These are phyloP conservation scores for Phytopythium vexans DNA, from an alignment of 352 stramenopile genomes.

Conservation along the genomic window DNA sequence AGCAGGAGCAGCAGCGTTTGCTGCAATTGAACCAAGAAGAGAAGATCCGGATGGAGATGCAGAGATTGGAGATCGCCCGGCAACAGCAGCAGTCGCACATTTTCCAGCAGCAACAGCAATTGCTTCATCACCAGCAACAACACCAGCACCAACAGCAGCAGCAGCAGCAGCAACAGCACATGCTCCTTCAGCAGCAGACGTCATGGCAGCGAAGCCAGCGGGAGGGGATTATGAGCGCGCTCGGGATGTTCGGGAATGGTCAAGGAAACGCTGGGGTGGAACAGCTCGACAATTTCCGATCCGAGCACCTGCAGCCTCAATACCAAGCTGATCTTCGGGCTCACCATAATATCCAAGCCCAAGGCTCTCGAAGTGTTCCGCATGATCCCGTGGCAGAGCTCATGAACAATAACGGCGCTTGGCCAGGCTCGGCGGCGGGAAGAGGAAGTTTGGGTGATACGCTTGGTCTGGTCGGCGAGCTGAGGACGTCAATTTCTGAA, in stretches of 20 bases:
- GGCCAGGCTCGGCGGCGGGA: background rate
- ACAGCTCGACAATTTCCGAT: conserved; percentile 25
- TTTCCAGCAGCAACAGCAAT: conserved; percentile 49
- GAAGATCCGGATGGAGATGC: conserved; percentile 83
- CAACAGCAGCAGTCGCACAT: conserved; percentile 67
- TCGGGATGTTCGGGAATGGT: conserved; percentile 59
- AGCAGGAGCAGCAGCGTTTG: conserved; percentile 69
- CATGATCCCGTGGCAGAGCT: conserved; percentile 27
- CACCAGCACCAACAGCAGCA: conserved; percentile 51
- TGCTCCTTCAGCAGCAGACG: conserved; percentile 70
- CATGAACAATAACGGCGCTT: conserved; percentile 14
- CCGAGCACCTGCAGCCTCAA: conserved; percentile 33
- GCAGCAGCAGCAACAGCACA: conserved; percentile 67
- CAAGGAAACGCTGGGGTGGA: conserved; percentile 17
- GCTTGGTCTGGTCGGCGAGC: background rate
- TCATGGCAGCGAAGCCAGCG: conserved; percentile 75
- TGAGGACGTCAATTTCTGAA: background rate
- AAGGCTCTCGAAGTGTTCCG: conserved; percentile 8
- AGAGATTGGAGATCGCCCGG: conserved; percentile 65
- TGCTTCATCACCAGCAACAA: conserved; percentile 30
- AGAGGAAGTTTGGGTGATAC: background rate
- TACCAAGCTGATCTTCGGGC: conserved; percentile 52
- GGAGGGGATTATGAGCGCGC: conserved; percentile 73
- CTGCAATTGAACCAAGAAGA: conserved; percentile 67
- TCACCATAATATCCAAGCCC: conserved; percentile 32